Evolutionary conservation across 2,329 filamentous ascomycete species (phyloP), one percentile per base, ranked within the genome.

Genomic region (Apiospora kogelbergensis): DNA sequence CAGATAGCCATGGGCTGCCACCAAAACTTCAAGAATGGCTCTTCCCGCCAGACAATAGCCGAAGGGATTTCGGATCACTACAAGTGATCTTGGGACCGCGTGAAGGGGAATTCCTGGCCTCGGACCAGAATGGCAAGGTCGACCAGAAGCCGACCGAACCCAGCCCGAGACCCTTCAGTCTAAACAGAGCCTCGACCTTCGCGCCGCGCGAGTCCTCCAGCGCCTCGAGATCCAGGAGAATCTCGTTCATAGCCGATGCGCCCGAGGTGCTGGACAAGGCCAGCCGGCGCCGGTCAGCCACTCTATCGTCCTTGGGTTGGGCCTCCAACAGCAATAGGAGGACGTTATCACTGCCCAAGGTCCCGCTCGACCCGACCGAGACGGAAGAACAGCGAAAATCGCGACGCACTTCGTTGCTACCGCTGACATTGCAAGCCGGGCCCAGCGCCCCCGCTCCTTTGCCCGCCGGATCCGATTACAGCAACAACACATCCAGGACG

Each of bases 81-180:
- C 76, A 78, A 70, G 76, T 78, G 44, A 71, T 78, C 63, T 70
- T 77, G 15, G 70, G 68, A 9, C 74, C 75, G 4, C 73, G 76
- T 15, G 73, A 76, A 17, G 74, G 75, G 40, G 74, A 71, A 2
- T 78, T 78, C 66, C 72, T 72, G 57, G 76, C 76, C 0, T 77
- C 75, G 22, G 76, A 78, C 33, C 69, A 72, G 48, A 67, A 76
- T 30, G 76, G 76, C 41, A 74, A 76, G 33, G 70, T 77, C 24
- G 72, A 74, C 30, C 74, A 73, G 57, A 74, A 75, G 30, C 67
- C 71, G 2, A 53, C 71, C 2, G 66, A 68, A n/a, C 37, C 30
- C 26, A 24, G 26, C 74, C 10, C 73, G 75, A 41, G 63, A 17
- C 26, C 41, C 17, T 42, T 41, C 22, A 26, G 44, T 15, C 41